These are phyloP conservation scores for Neurospora sp. DNA, from an alignment of 495 filamentous ascomycete species.

Conservation along the genomic window DNA sequence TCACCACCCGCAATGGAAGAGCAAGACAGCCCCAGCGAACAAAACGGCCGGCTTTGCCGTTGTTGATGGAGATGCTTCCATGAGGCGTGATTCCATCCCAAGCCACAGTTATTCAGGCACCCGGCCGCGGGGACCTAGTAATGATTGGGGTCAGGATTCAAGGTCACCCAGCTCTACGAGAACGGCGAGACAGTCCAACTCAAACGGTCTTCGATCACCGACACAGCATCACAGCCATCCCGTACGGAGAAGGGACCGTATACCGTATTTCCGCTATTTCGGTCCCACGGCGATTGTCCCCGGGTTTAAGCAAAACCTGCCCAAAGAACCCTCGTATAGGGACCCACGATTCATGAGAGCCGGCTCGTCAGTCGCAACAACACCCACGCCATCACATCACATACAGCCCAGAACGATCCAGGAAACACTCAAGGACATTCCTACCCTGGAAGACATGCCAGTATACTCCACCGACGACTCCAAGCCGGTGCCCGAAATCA, in stretches of 20 bases:
- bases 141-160: constrained; percentile 22
- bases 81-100: constrained; percentile 16
- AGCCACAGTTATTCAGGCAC: constrained; percentile 10
- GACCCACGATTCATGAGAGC: background rate
- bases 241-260: constrained; percentile 41
- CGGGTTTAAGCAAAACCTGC: constrained; percentile 84
- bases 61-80: constrained; percentile 1
- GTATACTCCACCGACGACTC: constrained; percentile 67
- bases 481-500: constrained; percentile 57
- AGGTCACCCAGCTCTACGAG: constrained; percentile 14
- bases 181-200: constrained; percentile 11
- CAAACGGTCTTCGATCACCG: constrained; percentile 30
- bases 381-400: constrained; percentile 10
- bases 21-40: constrained; percentile 4
- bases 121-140: constrained; percentile 10
- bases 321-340: background rate
- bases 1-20: constrained; percentile 26
- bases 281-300: constrained; percentile 83
- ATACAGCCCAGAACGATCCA: constrained; percentile 34
- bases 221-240: constrained; percentile 32
- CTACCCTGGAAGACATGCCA: constrained; percentile 55
- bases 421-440: constrained; percentile 56
- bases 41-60: constrained; percentile 15
- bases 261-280: constrained; percentile 83
- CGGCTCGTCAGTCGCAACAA: background rate